phyloP scores from a whole-genome alignment of 345 rosid genomes.

The Citrus trifoliata region DNA sequence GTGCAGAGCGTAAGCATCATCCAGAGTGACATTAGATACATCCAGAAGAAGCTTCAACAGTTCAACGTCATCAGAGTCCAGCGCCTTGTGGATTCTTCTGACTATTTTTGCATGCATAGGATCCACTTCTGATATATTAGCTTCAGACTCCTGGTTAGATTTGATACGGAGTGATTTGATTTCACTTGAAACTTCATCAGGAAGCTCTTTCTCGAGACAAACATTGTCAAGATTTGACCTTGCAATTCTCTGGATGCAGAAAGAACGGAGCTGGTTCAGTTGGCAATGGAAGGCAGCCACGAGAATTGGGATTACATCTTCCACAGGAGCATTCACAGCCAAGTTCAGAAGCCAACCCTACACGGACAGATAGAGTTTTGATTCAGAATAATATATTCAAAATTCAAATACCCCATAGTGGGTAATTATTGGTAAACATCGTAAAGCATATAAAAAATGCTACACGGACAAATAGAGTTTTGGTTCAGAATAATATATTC shows the following conservation, averaged over 20 bases:
- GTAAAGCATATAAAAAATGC: slow-evolving; percentile 14
- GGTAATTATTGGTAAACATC: not conserved
- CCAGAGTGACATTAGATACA: slow-evolving; percentile 29
- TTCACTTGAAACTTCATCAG: slow-evolving; percentile 16
- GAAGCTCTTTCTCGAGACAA: slow-evolving; percentile 35
- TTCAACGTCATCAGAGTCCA: slow-evolving; percentile 40
- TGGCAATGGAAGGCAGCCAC: slow-evolving; percentile 34
- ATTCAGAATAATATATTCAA: not conserved
- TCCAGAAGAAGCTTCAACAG: slow-evolving; percentile 28
- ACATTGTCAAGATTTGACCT: slow-evolving; percentile 29
- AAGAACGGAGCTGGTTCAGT: slow-evolving; percentile 17
- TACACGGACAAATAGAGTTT: not conserved
- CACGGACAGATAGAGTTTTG: slow-evolving; percentile 8
- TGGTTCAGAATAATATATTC: no score
- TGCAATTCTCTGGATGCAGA: slow-evolving; percentile 24
- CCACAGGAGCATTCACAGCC: slow-evolving; percentile 28
- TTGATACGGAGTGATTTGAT: slow-evolving; percentile 18
- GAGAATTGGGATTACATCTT: slow-evolving; percentile 40
- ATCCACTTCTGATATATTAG: not conserved
- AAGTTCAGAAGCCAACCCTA: slow-evolving; percentile 34
- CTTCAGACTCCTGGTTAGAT: slow-evolving; percentile 9
- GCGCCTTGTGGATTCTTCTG: slow-evolving; percentile 37
- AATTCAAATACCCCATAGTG: not conserved
- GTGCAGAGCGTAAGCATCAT: slow-evolving; percentile 45
- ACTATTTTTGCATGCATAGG: slow-evolving; percentile 22